phyloP scores from a whole-genome alignment of 305 asterid species.

The Solanum aculeatissimum region DNA sequence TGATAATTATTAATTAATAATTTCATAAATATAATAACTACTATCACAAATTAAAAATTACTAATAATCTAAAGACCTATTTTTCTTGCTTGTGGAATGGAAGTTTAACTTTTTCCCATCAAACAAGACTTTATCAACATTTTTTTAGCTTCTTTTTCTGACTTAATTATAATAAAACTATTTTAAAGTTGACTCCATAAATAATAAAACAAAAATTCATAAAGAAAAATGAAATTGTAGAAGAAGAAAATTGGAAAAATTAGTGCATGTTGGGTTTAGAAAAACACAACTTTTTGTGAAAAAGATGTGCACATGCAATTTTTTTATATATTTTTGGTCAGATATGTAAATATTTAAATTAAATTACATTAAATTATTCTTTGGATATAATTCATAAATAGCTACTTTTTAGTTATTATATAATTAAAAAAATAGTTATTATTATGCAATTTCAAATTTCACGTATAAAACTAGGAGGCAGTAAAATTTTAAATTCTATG shows the following conservation, averaged over 20 bases:
- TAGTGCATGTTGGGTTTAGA: background rate
- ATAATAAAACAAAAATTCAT: background rate
- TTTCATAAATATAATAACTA: background rate
- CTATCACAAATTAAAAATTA: background rate
- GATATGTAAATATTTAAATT: background rate
- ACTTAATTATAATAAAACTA: background rate
- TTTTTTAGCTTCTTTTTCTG: slow-evolving; percentile 15
- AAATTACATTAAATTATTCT: background rate
- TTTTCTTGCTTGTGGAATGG: background rate
- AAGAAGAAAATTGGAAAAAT: background rate
- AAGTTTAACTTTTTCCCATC: background rate
- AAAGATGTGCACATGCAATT: background rate
- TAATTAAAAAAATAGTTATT: background rate
- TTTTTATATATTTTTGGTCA: background rate
- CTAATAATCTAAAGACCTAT: background rate
- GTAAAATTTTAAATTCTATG: background rate
- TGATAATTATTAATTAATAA: background rate
- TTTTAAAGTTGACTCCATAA: background rate
- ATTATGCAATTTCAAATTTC: background rate
- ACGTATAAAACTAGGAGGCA: background rate
- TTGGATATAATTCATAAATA: background rate
- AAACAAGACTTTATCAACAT: background rate
- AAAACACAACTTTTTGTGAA: background rate
- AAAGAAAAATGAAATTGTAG: background rate
- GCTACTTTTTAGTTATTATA: background rate